These are phyloP conservation scores for Colletotrichum sublineola DNA, from an alignment of 2,329 filamentous ascomycete genomes.

Conservation along the genomic window DNA sequence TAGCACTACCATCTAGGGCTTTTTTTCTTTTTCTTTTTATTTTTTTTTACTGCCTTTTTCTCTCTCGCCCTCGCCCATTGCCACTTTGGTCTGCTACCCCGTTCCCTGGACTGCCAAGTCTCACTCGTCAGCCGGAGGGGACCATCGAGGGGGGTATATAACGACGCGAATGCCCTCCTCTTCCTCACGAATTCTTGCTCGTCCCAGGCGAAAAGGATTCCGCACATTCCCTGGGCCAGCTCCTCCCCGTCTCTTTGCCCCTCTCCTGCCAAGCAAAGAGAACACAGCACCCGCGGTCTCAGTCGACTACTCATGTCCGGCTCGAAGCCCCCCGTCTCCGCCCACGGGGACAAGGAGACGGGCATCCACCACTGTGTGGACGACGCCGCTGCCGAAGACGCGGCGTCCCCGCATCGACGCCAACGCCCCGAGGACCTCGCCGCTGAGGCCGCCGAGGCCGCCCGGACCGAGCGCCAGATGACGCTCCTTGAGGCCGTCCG, in stretches of 20 bases:
- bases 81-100: conserved; percentile 26
- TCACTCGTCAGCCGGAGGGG: background rate
- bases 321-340: conserved; percentile 24
- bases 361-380: conserved; percentile 47
- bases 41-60: background rate
- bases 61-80: conserved; percentile 4
- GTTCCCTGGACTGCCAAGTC: background rate
- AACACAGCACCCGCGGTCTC: background rate
- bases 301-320: conserved; percentile 45
- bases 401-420: background rate
- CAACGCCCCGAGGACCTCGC: conserved; percentile 46
- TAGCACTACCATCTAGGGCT: background rate
- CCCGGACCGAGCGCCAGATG: conserved; percentile 58
- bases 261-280: background rate
- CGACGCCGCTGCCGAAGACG: background rate
- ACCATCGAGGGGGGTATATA: conserved; percentile 31
- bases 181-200: background rate
- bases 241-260: background rate
- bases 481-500: conserved; percentile 55
- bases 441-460: conserved; percentile 57
- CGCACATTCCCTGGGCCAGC: background rate
- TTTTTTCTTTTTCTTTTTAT: background rate
- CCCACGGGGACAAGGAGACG: conserved; percentile 42
- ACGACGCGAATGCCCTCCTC: conserved; percentile 37
- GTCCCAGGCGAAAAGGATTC: conserved; percentile 7